These are phyloP conservation scores for Anthoceros angustus DNA, from an alignment of 225 moss, liverwort and hornwort genomes.

Conservation along the genomic window DNA sequence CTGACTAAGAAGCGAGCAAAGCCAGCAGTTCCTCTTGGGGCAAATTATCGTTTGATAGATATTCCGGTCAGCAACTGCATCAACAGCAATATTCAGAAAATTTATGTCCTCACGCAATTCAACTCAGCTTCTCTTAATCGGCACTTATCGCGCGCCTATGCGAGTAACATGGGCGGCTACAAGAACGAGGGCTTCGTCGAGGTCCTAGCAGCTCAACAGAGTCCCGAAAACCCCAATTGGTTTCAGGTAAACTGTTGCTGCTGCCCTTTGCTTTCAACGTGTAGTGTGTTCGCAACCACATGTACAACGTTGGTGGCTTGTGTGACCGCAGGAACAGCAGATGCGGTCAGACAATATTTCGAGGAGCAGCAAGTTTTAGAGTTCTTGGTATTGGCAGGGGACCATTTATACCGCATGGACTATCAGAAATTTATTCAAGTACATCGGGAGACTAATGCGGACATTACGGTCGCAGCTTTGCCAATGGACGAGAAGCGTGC, in stretches of 20 bases:
- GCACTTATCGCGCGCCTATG: slow-evolving; percentile 91
- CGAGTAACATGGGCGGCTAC: slow-evolving; percentile 98
- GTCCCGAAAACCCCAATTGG: slow-evolving; percentile 99
- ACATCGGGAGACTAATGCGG: slow-evolving; percentile 78
- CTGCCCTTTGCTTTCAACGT: too few relatives aligned
- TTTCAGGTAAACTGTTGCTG: slow-evolving; percentile 33
- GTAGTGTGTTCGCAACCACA: too few relatives aligned
- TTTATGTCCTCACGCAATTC: slow-evolving; percentile 96
- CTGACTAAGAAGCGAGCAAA: slow-evolving; percentile 97
- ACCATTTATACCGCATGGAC: slow-evolving; percentile 96
- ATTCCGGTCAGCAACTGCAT: slow-evolving; percentile 99
- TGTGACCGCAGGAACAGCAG: slow-evolving; percentile 49
- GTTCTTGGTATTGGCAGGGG: slow-evolving; percentile 81
- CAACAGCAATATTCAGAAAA: slow-evolving; percentile 93
- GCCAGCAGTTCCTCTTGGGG: slow-evolving; percentile 90
- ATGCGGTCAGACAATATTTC: slow-evolving; percentile 94
- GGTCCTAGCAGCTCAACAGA: slow-evolving; percentile 94
- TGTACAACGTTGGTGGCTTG: not conserved
- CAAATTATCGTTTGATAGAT: slow-evolving; percentile 89
- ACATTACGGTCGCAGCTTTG: slow-evolving; percentile 87
- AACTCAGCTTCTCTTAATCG: slow-evolving; percentile 92
- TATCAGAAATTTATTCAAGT: slow-evolving; percentile 79
- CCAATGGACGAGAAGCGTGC: slow-evolving; percentile 94
- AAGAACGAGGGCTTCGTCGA: slow-evolving; percentile 97
- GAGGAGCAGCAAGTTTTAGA: slow-evolving; percentile 92